These are phyloP conservation scores for Phytopythium helicoides DNA, from an alignment of 352 stramenopile genomes.

Conservation along the genomic window DNA sequence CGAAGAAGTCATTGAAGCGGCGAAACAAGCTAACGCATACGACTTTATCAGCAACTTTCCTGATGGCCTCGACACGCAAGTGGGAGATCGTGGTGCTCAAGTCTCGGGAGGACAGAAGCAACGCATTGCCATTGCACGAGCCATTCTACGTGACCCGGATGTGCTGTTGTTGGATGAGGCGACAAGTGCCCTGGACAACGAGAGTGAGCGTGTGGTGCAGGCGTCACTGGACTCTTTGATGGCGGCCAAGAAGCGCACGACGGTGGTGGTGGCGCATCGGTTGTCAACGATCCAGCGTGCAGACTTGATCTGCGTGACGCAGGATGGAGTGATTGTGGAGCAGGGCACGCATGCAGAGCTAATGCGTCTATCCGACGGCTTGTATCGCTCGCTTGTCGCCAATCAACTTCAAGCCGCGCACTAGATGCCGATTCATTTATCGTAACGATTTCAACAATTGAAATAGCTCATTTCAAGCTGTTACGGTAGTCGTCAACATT, in stretches of 20 bases:
- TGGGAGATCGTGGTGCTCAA: conserved; percentile 81
- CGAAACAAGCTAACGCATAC: conserved; percentile 80
- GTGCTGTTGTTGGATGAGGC: conserved; percentile 49
- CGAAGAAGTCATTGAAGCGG: conserved; percentile 69
- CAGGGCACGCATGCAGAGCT: conserved; percentile 81
- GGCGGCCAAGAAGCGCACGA: conserved; percentile 29
- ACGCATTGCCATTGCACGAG: conserved; percentile 88
- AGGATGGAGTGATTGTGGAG: conserved; percentile 84
- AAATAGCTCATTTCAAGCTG: neutral
- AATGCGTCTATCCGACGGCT: conserved; percentile 23
- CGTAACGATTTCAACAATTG: no score
- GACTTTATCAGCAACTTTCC: conserved; percentile 81
- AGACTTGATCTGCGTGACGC: conserved; percentile 40
- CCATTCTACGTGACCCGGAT: conserved; percentile 75
- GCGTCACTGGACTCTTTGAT: conserved; percentile 31
- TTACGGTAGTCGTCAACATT: no score
- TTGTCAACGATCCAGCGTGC: conserved; percentile 87
- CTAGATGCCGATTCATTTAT: conserved; percentile 12
- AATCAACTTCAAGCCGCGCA: conserved; percentile 26
- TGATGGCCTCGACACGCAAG: conserved; percentile 46
- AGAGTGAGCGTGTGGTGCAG: conserved; percentile 20
- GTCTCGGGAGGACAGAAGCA: conserved; percentile 91
- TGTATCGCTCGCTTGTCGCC: conserved; percentile 36
- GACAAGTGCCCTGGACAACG: neutral
- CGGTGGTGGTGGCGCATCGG: conserved; percentile 87